phyloP scores from a whole-genome alignment of 257 asterid species.

The Thymus quinquecostatus region DNA sequence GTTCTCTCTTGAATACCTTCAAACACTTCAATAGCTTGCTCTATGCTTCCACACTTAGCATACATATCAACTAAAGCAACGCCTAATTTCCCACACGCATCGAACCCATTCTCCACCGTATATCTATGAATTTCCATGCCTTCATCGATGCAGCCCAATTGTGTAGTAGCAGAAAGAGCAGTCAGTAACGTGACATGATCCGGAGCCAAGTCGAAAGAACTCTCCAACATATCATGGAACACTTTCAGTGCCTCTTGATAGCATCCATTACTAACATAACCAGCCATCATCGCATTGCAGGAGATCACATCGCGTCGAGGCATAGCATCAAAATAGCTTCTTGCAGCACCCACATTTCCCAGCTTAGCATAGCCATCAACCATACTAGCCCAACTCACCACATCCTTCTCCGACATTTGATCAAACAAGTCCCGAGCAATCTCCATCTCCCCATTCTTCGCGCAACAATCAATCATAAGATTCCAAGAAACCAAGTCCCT shows the following conservation, averaged over 20 bases:
- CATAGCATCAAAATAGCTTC: slow-evolving; percentile 70
- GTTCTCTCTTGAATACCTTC: slow-evolving; percentile 48
- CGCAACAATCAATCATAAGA: slow-evolving; percentile 72
- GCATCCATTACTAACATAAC: slow-evolving; percentile 61
- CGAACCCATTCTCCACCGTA: slow-evolving; percentile 49
- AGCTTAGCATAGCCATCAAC: slow-evolving; percentile 69
- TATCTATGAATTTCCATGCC: slow-evolving; percentile 60
- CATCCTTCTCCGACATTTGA: slow-evolving; percentile 64
- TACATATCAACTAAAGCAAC: slow-evolving; percentile 84
- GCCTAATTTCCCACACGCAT: slow-evolving; percentile 59
- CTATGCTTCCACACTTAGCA: slow-evolving; percentile 81
- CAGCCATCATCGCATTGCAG: slow-evolving; percentile 90
- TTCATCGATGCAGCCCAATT: slow-evolving; percentile 59
- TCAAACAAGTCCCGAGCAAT: slow-evolving; percentile 60
- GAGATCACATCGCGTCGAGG: slow-evolving; percentile 78
- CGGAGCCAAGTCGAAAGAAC: slow-evolving; percentile 47
- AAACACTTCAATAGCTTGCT: slow-evolving; percentile 59
- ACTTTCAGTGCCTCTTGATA: slow-evolving; percentile 65
- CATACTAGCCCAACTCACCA: slow-evolving; percentile 81
- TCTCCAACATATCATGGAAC: slow-evolving; percentile 58
- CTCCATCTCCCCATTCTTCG: slow-evolving; percentile 58
- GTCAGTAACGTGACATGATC: slow-evolving; percentile 61
- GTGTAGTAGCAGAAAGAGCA: slow-evolving; percentile 77
- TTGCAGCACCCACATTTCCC: slow-evolving; percentile 62
- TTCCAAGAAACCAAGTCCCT: slow-evolving; percentile 91